These are phyloP conservation scores for Bipolaris bicolor DNA, from an alignment of 2,329 filamentous ascomycete genomes.

Conservation along the genomic window DNA sequence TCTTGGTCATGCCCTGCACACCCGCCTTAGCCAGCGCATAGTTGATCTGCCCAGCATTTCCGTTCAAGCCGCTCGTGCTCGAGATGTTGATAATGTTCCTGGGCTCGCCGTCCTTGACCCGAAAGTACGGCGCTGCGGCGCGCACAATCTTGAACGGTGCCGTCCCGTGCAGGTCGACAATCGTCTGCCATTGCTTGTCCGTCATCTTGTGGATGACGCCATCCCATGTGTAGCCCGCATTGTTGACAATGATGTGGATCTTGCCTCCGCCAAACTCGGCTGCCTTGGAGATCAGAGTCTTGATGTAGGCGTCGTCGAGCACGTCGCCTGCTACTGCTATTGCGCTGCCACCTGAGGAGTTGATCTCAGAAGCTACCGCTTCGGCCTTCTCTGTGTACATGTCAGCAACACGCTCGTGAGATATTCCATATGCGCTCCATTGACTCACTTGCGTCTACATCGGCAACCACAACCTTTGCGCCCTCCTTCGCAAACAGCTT, in stretches of 20 bases:
- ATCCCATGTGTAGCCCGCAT: constrained; percentile 92
- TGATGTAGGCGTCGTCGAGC: constrained; percentile 72
- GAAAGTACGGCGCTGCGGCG: constrained; percentile 83
- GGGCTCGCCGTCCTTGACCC: constrained; percentile 80
- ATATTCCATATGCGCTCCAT: background rate
- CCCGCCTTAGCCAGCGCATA: constrained; percentile 87
- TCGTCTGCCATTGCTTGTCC: constrained; percentile 90
- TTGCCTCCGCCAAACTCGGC: constrained; percentile 84
- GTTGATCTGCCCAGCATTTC: constrained; percentile 91
- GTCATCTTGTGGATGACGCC: constrained; percentile 91
- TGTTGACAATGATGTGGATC: constrained; percentile 91
- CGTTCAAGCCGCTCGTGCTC: constrained; percentile 80
- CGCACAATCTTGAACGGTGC: constrained; percentile 83
- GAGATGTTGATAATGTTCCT: constrained; percentile 84
- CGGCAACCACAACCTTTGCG: constrained; percentile 80
- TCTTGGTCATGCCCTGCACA: constrained; percentile 82
- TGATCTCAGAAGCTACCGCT: constrained; percentile 73
- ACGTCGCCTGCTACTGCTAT: constrained; percentile 79
- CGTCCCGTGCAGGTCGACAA: constrained; percentile 81
- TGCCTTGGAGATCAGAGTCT: constrained; percentile 72
- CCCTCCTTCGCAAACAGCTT: constrained; percentile 86
- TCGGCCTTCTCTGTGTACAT: constrained; percentile 67
- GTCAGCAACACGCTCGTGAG: constrained; percentile 19
- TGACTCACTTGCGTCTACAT: constrained; percentile 72
- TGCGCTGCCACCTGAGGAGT: constrained; percentile 68